These are phyloP conservation scores for Cercospora zeina DNA, from an alignment of 2,329 filamentous ascomycete genomes.

Conservation along the genomic window DNA sequence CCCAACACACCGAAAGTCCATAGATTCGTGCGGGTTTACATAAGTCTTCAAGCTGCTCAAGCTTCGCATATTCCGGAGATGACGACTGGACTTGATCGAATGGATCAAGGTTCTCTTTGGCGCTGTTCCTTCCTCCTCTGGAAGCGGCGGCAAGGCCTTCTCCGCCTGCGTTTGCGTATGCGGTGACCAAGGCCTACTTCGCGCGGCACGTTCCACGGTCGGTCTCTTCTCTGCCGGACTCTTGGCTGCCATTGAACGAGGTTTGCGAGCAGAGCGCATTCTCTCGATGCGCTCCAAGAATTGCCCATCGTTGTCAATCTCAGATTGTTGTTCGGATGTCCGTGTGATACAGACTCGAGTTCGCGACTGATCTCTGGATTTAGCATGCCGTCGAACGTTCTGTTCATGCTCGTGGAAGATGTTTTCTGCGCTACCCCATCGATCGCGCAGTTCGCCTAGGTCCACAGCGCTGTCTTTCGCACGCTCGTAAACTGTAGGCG, in stretches of 20 bases:
- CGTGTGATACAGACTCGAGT: slow-evolving; percentile 5
- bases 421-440: slow-evolving; percentile 1
- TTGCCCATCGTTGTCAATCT: not conserved
- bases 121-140: not conserved
- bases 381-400: not conserved
- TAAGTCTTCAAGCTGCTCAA: slow-evolving; percentile 12
- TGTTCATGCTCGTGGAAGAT: slow-evolving; percentile 4
- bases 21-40: slow-evolving; percentile 4
- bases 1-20: slow-evolving; percentile 8
- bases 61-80: slow-evolving; percentile 16
- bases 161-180: slow-evolving; percentile 5
- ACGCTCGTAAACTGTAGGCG: not conserved
- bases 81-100: slow-evolving; percentile 11
- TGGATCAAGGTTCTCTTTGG: slow-evolving; percentile 9
- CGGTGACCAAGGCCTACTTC: not conserved
- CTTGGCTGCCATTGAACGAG: not conserved
- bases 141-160: slow-evolving; percentile 8
- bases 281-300: slow-evolving; percentile 11
- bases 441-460: slow-evolving; percentile 9
- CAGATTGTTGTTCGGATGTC: slow-evolving; percentile 1
- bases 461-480: slow-evolving; percentile 13
- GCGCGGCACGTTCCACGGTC: not conserved
- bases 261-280: not conserved
- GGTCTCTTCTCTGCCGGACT: not conserved
- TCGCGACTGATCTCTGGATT: slow-evolving; percentile 11